Evolutionary conservation across 495 filamentous ascomycete species (phyloP), one percentile per base, ranked within the genome.

Genomic region (Xylaria sp.): DNA sequence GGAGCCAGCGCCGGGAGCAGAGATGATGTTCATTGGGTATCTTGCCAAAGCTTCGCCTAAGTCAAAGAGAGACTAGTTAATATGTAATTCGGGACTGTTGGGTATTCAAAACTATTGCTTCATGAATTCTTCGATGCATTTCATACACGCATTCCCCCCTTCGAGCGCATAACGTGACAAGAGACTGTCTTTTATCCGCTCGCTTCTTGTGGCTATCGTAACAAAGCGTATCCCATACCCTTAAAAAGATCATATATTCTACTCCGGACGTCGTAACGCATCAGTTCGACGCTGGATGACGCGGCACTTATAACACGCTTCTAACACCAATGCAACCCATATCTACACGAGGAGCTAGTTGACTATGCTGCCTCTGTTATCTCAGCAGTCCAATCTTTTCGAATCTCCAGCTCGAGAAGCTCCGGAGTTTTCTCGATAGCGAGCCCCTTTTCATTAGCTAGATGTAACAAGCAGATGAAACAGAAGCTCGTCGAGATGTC

Each of bases 401-500:
- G 75, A 44, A 91, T 89, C 53, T 82, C 79, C 73, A 91, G 74
- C 76, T 91, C 89, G 21, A 83, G 81, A 73, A 91, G 76, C 62
- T 81, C 85, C 21, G 84, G 82, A 43, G 86, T 86, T 76, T 89
- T 88, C 72, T 87, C 83, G 62, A 91, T 89, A 15, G 92, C 85
- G 65, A 99, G 85, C 6, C 97, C 97, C 82, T 97, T 97, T 80
- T 99, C 97, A 81, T 99, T 99, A 61, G 97, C 97, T 75, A 99
- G 75, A 82, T 99, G 97, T 62, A 99, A 85, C 65, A 98, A 80
- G 75, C 94, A 98, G 77, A 99, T 99, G 82, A 99, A 99, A 76
- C 97, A 97, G 79, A 91, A 99, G 61, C 91, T 94, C 1, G 97
- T 99, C 46, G 94, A 97, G 77, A 99, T 99, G 81, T 99, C 97